Percentiles rank a stretch among this genome's conserved stretches.
Evolutionary conservation across 441 rosid genomes (phyloP).

Genomic region (Gossypium aridum): DNA sequence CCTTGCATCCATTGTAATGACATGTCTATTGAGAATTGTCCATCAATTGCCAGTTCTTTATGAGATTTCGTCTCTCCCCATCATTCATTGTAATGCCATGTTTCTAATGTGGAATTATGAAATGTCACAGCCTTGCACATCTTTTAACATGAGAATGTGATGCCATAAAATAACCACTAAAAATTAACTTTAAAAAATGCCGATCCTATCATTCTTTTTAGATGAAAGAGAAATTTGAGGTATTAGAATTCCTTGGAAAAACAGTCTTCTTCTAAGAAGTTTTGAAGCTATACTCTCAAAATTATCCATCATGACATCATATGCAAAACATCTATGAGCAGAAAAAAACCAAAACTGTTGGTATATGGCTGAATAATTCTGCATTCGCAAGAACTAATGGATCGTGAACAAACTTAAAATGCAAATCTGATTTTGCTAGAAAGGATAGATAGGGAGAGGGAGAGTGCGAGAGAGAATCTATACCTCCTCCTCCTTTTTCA

Average conservation of each 20-base stretch:
- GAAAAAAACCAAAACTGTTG: not conserved
- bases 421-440: not conserved
- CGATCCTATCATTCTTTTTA: not conserved
- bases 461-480: conserved; percentile 2
- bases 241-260: not conserved
- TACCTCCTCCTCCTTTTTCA: conserved; percentile 86
- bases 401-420: not conserved
- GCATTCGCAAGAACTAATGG: not conserved
- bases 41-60: not conserved
- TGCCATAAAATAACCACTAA: not conserved
- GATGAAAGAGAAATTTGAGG: not conserved
- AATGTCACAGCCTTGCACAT: not conserved
- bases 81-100: not conserved
- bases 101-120: not conserved
- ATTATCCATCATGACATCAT: not conserved
- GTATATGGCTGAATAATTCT: not conserved
- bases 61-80: not conserved
- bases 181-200: not conserved
- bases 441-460: not conserved
- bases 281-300: not conserved
- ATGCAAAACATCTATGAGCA: not conserved
- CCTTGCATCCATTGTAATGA: not conserved
- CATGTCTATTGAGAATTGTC: not conserved
- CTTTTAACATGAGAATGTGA: not conserved
- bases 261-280: conserved; percentile 5